These are phyloP conservation scores for Solanum chiquidenum DNA, from an alignment of 257 asterid species.

Conservation along the genomic window DNA sequence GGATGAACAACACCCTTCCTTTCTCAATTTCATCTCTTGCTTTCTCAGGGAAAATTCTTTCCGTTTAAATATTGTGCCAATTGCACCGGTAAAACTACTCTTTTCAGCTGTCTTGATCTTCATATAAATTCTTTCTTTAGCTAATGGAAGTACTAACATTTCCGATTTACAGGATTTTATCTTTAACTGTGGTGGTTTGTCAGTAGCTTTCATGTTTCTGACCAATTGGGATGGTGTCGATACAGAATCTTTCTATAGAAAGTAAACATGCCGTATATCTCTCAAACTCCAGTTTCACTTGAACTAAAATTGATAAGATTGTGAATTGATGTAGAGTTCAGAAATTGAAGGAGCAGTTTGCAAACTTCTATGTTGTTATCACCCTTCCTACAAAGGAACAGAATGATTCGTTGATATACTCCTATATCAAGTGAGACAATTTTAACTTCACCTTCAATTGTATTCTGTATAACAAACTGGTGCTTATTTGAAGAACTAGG, in stretches of 20 bases:
- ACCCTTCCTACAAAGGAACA: constrained; percentile 76
- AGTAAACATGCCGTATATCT: constrained; percentile 18
- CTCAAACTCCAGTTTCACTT: not conserved
- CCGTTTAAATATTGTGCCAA: constrained; percentile 52
- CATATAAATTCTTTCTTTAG: constrained; percentile 7
- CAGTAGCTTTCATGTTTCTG: constrained; percentile 72
- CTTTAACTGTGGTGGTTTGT: constrained; percentile 80
- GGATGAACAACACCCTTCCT: constrained; percentile 67
- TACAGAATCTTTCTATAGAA: constrained; percentile 34
- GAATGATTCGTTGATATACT: constrained; percentile 52
- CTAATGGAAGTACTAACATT: not conserved
- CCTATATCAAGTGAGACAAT: constrained; percentile 74
- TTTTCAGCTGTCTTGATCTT: not conserved
- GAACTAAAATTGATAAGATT: not conserved
- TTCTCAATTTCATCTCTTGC: constrained; percentile 67
- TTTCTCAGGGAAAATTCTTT: constrained; percentile 70
- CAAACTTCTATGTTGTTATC: constrained; percentile 70
- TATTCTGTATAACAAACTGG: not conserved
- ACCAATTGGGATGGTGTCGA: constrained; percentile 51
- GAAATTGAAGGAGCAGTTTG: constrained; percentile 77
- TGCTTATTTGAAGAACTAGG: constrained; percentile 7
- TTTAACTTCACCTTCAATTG: not conserved
- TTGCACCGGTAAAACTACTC: constrained; percentile 60
- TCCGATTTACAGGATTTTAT: constrained; percentile 65
- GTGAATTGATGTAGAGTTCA: constrained; percentile 37